A percentile compares a stretch with the other conserved stretches of the same genome.
These are phyloP conservation scores for Microcyclosporella mali DNA, from an alignment of 2,329 filamentous ascomycete genomes.

Conservation along the genomic window DNA sequence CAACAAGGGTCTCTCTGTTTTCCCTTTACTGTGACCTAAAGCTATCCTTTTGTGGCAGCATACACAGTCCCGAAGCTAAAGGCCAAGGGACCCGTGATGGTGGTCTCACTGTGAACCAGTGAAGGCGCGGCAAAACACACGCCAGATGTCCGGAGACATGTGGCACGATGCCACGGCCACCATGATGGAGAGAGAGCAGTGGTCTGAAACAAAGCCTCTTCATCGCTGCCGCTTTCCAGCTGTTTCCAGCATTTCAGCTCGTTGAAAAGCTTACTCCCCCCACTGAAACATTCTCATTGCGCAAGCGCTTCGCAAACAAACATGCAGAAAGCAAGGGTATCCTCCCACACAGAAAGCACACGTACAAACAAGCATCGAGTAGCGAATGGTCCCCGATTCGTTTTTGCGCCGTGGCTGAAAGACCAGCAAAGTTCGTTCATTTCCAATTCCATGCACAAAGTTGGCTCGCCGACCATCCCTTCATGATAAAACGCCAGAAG, in stretches of 20 bases:
- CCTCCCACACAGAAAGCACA: constrained; percentile 2
- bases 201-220: too few species aligned
- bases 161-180: constrained; percentile 8
- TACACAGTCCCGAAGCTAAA: background rate
- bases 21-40: too few species aligned
- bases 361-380: constrained; percentile 8
- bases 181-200: constrained; percentile 7
- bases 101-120: too few species aligned
- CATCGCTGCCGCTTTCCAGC: constrained; percentile 2
- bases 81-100: constrained; percentile 1
- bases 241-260: background rate
- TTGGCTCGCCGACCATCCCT: constrained; percentile 17
- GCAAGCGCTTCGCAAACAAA: constrained; percentile 3
- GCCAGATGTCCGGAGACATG: constrained; percentile 11
- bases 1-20: too few species aligned
- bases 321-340: constrained; percentile 7
- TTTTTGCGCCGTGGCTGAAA: constrained; percentile 7
- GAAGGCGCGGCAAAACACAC: too few species aligned
- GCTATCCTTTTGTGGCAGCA: background rate
- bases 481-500: constrained; percentile 4
- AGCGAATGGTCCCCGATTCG: constrained; percentile 10
- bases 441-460: constrained; percentile 4
- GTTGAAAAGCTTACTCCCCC: too few species aligned
- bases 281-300: constrained; percentile 7
- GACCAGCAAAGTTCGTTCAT: constrained; percentile 1